phyloP scores from a whole-genome alignment of 148 eudicot genomes.

The Camellia sinensis region DNA sequence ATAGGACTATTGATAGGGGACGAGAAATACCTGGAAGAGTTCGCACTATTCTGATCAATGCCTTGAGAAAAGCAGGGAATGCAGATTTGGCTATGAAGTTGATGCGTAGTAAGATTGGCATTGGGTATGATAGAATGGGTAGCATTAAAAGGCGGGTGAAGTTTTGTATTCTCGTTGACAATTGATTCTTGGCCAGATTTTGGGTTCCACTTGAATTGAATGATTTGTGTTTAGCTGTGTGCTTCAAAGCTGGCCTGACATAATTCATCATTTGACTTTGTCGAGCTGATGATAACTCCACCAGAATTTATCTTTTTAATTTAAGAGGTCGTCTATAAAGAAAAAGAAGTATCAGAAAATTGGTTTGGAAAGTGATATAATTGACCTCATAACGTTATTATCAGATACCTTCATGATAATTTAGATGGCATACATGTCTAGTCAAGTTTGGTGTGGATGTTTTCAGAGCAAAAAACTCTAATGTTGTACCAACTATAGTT shows the following conservation, averaged over 20 bases:
- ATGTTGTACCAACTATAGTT: not conserved
- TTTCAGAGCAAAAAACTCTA: not conserved
- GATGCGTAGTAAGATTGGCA: slow-evolving; percentile 95
- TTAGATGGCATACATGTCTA: not conserved
- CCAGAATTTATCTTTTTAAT: not conserved
- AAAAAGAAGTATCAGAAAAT: no score
- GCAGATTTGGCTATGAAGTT: slow-evolving; percentile 81
- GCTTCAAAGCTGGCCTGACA: no score
- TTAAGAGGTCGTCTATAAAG: not conserved
- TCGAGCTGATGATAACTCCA: not conserved
- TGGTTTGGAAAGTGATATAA: not conserved
- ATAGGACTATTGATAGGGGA: slow-evolving; percentile 84
- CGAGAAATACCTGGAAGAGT: slow-evolving; percentile 90
- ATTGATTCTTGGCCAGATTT: slow-evolving; percentile 25
- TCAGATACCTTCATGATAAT: not conserved
- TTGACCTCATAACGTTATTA: not conserved
- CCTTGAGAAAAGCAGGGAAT: slow-evolving; percentile 88
- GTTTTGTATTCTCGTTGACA: slow-evolving; percentile 56
- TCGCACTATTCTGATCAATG: slow-evolving; percentile 82
- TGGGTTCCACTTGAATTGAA: not conserved
- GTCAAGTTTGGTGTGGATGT: not conserved
- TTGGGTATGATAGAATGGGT: slow-evolving; percentile 86
- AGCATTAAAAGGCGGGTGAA: slow-evolving; percentile 84
- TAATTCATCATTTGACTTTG: not conserved
- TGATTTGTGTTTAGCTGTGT: not conserved